Evolutionary conservation across 2,329 filamentous ascomycete genomes (phyloP), one percentile per base, ranked within the genome.

Genomic region (Cladosporium phlei): DNA sequence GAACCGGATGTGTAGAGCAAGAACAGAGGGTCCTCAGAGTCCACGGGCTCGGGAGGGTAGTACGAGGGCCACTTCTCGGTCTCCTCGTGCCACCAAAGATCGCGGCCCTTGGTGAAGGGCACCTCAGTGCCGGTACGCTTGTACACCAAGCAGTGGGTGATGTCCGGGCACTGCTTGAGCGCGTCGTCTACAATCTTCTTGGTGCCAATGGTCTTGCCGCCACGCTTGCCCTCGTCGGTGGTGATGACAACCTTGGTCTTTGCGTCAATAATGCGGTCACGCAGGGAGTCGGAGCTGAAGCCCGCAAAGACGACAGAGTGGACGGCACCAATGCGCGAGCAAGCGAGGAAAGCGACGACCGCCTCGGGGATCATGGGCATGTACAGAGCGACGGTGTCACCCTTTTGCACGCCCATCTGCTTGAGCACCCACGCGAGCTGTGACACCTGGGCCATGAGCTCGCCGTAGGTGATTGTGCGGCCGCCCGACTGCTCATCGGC

Each of bases 101-200:
- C 93, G 62, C 93, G 83, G 55, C 88, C 89, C 57, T 80, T 71
- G 43, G 88, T 95, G 86, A 86, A 91, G 54, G 91, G 90, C 16
- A 97, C 83, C 44, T 96, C 89, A 38, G 89, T 84, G 43, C 91
- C 91, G 28, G 93, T 98, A 60, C 93, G 86, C 79, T 95, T 91
- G 78, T 84, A 97, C 47, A 98, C 93, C 29, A 98, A 77, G 59
- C 88, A 87, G 68, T 86, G 82, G 32, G 76, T 80, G 55, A 98
- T 86, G 59, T 88, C 84, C 14, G 91, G 91, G 71, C 91, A 97
- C 71, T 95, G 88, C 77, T 93, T 95, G 51, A 98, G 79, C 28
- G 91, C 91, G 65, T 97, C 93, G 63, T 98, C 93, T 57, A 97
- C 93, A 65, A 98, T 97, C 77, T 95, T 95, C 82, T 98, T 97